These are phyloP conservation scores for Fusarium compactum DNA, from an alignment of 2,329 filamentous ascomycete genomes.

Conservation along the genomic window DNA sequence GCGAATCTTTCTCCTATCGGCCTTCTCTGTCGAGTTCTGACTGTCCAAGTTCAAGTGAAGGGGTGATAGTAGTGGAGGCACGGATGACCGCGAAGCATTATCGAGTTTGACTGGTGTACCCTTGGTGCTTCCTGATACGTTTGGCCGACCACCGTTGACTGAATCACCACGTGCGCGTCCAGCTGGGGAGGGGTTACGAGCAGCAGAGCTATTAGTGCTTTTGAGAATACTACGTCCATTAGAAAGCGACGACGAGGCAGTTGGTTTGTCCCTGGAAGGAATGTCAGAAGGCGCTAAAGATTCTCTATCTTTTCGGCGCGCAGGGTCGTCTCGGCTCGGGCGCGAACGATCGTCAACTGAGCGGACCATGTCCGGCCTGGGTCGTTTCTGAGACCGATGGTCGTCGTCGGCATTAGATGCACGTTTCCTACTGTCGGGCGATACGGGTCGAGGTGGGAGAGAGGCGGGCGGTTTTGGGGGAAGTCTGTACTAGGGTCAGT, in stretches of 20 bases:
- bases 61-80: constrained; percentile 67
- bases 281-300: constrained; percentile 48
- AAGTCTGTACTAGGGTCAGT: constrained; percentile 47
- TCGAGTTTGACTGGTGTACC: constrained; percentile 56
- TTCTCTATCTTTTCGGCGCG: constrained; percentile 50
- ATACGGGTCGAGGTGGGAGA: constrained; percentile 54
- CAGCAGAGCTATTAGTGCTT: constrained; percentile 41
- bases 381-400: constrained; percentile 60
- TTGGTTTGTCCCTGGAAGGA: constrained; percentile 47
- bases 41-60: constrained; percentile 61
- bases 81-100: constrained; percentile 52
- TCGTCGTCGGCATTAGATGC: constrained; percentile 59
- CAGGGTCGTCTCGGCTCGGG: constrained; percentile 51
- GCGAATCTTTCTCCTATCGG: constrained; percentile 51
- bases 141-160: constrained; percentile 58
- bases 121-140: constrained; percentile 50
- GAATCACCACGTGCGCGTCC: constrained; percentile 57
- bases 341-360: constrained; percentile 50
- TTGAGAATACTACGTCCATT: constrained; percentile 56
- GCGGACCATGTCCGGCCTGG: constrained; percentile 55
- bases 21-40: constrained; percentile 50
- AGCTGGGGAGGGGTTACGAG: constrained; percentile 51
- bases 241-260: constrained; percentile 48
- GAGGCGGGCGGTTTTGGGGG: constrained; percentile 54
- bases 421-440: constrained; percentile 62